Evolutionary conservation across 306 rosid genomes (phyloP).

Genomic region (Dryas drummondii): DNA sequence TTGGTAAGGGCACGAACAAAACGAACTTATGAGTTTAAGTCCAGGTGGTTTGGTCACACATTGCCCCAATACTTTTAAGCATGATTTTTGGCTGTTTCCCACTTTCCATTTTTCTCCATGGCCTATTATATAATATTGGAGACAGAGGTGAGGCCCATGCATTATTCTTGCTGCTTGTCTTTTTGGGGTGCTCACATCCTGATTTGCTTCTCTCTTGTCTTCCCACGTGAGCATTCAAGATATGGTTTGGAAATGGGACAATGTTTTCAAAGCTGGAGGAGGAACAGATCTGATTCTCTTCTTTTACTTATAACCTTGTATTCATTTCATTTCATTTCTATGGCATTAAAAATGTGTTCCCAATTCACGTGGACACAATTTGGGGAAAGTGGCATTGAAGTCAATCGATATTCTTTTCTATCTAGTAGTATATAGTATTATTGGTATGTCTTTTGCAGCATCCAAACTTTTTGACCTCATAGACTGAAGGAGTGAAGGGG

Average conservation of each 20-base stretch:
- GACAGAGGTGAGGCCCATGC: constrained; percentile 52
- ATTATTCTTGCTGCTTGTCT: constrained; percentile 35
- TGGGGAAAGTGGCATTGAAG: neutral
- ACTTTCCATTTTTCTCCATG: constrained; percentile 22
- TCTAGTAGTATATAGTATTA: neutral
- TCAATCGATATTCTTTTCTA: neutral
- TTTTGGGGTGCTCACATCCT: constrained; percentile 19
- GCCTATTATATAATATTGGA: constrained; percentile 16
- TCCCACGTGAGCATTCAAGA: constrained; percentile 31
- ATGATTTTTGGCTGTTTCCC: constrained; percentile 42
- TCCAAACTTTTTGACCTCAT: neutral
- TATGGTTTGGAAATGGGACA: constrained; percentile 23
- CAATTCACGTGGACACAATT: neutral
- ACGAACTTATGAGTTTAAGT: constrained; percentile 24
- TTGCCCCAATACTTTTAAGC: constrained; percentile 33
- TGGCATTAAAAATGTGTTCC: neutral
- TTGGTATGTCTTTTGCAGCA: neutral
- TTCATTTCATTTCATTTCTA: neutral
- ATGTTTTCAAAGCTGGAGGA: constrained; percentile 24
- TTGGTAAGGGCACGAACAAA: constrained; percentile 32
- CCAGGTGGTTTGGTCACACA: constrained; percentile 26
- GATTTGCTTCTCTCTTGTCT: constrained; percentile 19
- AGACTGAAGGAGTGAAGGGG: neutral
- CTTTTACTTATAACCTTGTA: neutral
- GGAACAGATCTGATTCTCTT: neutral